Evolutionary conservation across 2,329 filamentous ascomycete species (phyloP).

Genomic region (Polychaeton citri): DNA sequence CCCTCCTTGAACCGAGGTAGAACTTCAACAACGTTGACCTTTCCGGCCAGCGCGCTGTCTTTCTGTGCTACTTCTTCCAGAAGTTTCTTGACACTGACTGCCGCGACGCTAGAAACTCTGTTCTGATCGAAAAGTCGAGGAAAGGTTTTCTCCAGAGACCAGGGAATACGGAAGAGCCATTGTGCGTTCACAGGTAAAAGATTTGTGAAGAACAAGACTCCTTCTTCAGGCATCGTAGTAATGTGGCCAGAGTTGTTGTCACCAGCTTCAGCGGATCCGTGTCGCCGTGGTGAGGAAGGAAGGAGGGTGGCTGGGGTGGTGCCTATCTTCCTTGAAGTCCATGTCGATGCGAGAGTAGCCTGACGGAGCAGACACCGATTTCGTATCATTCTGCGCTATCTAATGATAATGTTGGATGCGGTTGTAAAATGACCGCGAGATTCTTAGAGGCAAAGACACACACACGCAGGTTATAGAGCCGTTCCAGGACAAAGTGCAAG

Average conservation of each 20-base stretch:
- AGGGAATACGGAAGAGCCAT: slow-evolving; percentile 44
- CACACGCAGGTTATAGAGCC: no score
- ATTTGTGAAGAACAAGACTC: slow-evolving; percentile 82
- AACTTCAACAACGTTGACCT: slow-evolving; percentile 62
- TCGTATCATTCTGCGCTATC: not conserved
- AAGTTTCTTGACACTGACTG: slow-evolving; percentile 43
- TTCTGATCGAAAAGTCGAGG: slow-evolving; percentile 39
- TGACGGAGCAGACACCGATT: not conserved
- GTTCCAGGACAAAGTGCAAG: no score
- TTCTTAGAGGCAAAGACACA: no score
- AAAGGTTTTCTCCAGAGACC: slow-evolving; percentile 30
- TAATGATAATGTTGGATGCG: no score
- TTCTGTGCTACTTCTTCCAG: slow-evolving; percentile 29
- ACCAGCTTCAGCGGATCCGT: slow-evolving; percentile 31
- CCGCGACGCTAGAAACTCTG: slow-evolving; percentile 36
- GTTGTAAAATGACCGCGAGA: no score
- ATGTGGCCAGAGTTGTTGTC: slow-evolving; percentile 72
- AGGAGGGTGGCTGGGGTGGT: not conserved
- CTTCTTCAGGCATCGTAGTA: slow-evolving; percentile 58
- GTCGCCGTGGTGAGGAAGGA: slow-evolving; percentile 7
- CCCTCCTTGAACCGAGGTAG: slow-evolving; percentile 80
- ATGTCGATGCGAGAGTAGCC: not conserved
- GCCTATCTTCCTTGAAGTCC: not conserved
- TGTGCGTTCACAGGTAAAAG: slow-evolving; percentile 70
- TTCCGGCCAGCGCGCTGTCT: slow-evolving; percentile 9